Percentiles rank a stretch among this genome's conserved stretches.
Evolutionary conservation across 352 stramenopile genomes (phyloP).

Genomic region (Globisporangium canariense): DNA sequence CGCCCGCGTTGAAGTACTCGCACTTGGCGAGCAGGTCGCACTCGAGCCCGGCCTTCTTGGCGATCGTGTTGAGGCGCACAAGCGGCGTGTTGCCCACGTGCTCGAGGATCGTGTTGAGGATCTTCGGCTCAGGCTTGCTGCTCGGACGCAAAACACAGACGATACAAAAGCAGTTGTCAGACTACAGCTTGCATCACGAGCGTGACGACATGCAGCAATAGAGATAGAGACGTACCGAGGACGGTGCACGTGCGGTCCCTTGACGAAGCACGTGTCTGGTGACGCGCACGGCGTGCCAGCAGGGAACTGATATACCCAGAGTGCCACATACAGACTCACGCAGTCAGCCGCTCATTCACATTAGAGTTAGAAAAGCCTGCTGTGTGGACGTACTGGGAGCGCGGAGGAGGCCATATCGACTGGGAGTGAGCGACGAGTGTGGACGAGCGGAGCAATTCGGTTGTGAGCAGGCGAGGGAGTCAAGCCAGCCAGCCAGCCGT

Average conservation of each 20-base stretch:
- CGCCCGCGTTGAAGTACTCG: conserved; percentile 96
- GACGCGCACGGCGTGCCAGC: conserved; percentile 38
- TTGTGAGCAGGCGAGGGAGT: not conserved
- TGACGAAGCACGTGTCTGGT: conserved; percentile 63
- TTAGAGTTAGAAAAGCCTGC: not conserved
- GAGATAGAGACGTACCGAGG: conserved; percentile 27
- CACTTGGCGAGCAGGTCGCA: conserved; percentile 94
- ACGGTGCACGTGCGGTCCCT: conserved; percentile 63
- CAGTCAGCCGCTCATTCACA: not conserved
- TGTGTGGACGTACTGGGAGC: conserved; percentile 23
- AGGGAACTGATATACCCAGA: conserved; percentile 18
- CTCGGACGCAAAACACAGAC: too few species aligned
- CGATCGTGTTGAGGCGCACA: conserved; percentile 91
- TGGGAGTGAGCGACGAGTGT: not conserved
- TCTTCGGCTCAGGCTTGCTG: conserved; percentile 64
- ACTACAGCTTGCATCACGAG: not conserved
- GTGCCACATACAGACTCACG: not conserved
- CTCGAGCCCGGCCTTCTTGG: conserved; percentile 73
- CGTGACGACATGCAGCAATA: not conserved
- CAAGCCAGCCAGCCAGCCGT: not conserved
- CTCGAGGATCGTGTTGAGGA: conserved; percentile 92
- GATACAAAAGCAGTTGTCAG: too few species aligned
- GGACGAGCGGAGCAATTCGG: conserved; percentile 2
- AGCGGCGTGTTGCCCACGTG: conserved; percentile 95
- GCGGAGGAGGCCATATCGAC: conserved; percentile 26